Conservation (phyloP, 805 yeast species). For the Candida corydali region DNA sequence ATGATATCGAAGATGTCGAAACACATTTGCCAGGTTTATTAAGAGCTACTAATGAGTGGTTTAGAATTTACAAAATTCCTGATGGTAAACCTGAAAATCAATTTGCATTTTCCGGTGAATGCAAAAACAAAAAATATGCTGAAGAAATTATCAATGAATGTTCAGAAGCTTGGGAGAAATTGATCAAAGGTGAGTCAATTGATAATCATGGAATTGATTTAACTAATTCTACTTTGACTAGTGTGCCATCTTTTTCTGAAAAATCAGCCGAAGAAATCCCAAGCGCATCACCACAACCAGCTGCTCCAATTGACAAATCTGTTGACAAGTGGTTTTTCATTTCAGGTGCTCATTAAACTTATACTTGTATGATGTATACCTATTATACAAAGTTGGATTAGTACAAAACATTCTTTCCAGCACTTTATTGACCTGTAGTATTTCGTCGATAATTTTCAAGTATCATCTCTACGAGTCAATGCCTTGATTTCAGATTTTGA, state of each 20-base stretch:
- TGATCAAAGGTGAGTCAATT: conserved; percentile 42
- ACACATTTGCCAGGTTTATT: conserved; percentile 66
- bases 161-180: conserved; percentile 60
- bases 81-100: conserved; percentile 73
- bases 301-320: conserved; percentile 94
- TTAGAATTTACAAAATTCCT: conserved; percentile 78
- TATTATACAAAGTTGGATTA: too few species aligned
- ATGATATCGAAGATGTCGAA: conserved; percentile 67
- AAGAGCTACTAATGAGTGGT: conserved; percentile 70
- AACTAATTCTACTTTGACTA: conserved; percentile 67
- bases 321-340: conserved; percentile 99
- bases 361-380: too few species aligned
- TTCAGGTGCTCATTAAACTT: conserved; percentile 60
- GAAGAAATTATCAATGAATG: conserved; percentile 59
- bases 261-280: conserved; percentile 52
- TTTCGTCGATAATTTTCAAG: too few species aligned
- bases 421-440: too few species aligned
- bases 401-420: too few species aligned
- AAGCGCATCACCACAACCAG: conserved; percentile 64
- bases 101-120: conserved; percentile 73
- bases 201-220: conserved; percentile 59
- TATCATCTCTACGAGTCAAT: too few species aligned
- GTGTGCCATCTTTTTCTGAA: conserved; percentile 49
- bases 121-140: conserved; percentile 55
- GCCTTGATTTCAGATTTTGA: too few species aligned